Evolutionary conservation across 805 yeast species (phyloP).

Genomic region (Alloascoidea africana): DNA sequence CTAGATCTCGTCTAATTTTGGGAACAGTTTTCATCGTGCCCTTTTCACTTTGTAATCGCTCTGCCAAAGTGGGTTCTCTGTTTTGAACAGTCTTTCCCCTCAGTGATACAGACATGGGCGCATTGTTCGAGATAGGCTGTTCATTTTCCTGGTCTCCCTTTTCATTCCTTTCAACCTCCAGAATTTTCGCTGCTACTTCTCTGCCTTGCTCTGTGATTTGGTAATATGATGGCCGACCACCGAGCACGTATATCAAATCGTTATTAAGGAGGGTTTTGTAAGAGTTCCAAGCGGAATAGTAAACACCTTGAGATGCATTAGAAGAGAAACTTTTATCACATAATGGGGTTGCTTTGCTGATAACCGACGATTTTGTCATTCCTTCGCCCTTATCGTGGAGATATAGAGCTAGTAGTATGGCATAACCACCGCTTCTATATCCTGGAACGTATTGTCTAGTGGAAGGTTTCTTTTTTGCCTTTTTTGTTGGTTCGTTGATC

Average conservation of each 20-base stretch:
- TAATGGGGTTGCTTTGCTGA: constrained; percentile 34
- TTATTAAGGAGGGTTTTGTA: constrained; percentile 46
- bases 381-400: constrained; percentile 36
- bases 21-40: too few relatives aligned
- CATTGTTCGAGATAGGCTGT: background rate
- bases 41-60: too few relatives aligned
- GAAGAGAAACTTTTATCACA: constrained; percentile 42
- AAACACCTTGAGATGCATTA: constrained; percentile 45
- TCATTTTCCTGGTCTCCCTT: constrained; percentile 2
- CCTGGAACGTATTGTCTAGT: constrained; percentile 73
- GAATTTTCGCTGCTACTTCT: constrained; percentile 41
- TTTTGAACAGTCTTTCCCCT: background rate
- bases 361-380: constrained; percentile 43
- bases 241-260: constrained; percentile 36
- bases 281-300: constrained; percentile 65
- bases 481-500: too few relatives aligned
- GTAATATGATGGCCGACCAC: constrained; percentile 49
- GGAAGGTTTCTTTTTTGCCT: constrained; percentile 15
- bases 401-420: constrained; percentile 48
- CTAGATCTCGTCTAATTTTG: background rate
- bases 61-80: background rate
- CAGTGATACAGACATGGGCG: background rate
- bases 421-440: constrained; percentile 73
- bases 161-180: constrained; percentile 23
- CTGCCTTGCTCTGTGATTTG: constrained; percentile 57